Percentiles rank a stretch among this genome's conserved stretches.
phyloP scores from a whole-genome alignment of 163 green algal genomes.

The Volvox carteri region DNA sequence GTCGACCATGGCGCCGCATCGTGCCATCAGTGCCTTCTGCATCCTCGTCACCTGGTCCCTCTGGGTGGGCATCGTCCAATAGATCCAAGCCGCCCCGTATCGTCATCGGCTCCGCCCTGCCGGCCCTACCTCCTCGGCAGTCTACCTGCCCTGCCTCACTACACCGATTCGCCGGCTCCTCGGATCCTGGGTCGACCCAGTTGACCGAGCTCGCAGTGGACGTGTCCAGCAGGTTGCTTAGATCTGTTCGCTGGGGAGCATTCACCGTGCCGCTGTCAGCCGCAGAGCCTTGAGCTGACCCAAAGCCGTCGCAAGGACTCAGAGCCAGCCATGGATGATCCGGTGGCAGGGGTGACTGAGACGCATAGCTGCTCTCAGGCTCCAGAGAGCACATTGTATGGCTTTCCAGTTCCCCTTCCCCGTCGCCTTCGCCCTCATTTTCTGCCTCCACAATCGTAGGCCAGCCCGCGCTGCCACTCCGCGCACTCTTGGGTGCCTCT shows the following conservation, averaged over 20 bases:
- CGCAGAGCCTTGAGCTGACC: not conserved
- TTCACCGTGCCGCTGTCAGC: not conserved
- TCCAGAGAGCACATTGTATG: not conserved
- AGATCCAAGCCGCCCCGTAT: too few species aligned
- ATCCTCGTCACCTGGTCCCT: too few species aligned
- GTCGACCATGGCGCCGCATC: too few species aligned
- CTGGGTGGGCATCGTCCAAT: too few species aligned
- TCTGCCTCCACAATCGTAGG: not conserved
- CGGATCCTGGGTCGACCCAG: too few species aligned
- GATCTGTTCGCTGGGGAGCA: slow-evolving; percentile 6
- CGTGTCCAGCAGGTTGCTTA: slow-evolving; percentile 6
- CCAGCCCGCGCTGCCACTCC: not conserved
- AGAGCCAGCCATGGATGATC: not conserved
- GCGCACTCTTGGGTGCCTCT: too few species aligned
- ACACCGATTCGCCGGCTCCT: too few species aligned
- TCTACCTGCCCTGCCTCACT: too few species aligned
- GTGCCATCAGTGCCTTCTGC: too few species aligned
- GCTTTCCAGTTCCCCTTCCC: not conserved
- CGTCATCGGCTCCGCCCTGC: too few species aligned
- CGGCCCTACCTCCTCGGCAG: too few species aligned
- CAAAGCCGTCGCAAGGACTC: not conserved
- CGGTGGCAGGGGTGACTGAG: not conserved
- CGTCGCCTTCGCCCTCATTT: not conserved
- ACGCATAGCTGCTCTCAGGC: not conserved
- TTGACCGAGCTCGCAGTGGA: not conserved